Percentiles rank a stretch among this genome's conserved stretches.
These are phyloP conservation scores for Nitzschia palea DNA, from an alignment of 108 stramenopile species.

Conservation along the genomic window DNA sequence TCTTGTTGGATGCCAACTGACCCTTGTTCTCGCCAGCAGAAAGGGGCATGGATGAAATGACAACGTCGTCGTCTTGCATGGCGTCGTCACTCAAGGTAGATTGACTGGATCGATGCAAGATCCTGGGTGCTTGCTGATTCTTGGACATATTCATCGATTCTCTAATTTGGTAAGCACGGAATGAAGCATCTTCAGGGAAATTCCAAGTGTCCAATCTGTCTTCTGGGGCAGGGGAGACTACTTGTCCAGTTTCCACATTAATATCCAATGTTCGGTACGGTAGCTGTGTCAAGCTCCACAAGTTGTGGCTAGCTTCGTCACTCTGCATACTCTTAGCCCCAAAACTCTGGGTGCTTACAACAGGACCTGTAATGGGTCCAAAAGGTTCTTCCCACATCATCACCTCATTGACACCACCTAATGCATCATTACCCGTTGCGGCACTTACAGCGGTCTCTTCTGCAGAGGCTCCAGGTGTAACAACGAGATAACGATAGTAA, in stretches of 20 bases:
- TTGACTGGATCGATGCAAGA: constrained; percentile 4
- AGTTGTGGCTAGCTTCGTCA: constrained; percentile 12
- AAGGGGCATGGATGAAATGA: constrained; percentile 5
- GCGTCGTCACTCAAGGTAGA: constrained; percentile 19
- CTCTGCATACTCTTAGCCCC: constrained; percentile 8
- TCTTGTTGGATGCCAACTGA: constrained; percentile 13
- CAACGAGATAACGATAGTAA: constrained; percentile 85
- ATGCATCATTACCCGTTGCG: constrained; percentile 40
- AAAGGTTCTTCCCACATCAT: constrained; percentile 86
- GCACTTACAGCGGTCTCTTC: constrained; percentile 18
- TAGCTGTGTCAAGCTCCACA: constrained; percentile 35
- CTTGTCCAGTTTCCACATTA: constrained; percentile 33
- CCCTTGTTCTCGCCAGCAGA: neutral
- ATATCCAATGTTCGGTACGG: constrained; percentile 77
- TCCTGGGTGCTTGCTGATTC: neutral
- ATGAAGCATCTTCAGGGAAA: constrained; percentile 60
- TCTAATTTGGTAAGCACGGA: constrained; percentile 58
- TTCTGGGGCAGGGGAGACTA: constrained; percentile 23
- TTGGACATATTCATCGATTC: constrained; percentile 31
- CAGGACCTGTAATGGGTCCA: constrained; percentile 14
- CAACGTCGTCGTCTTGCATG: constrained; percentile 43
- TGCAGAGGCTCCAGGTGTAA: constrained; percentile 68
- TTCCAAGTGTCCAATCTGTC: constrained; percentile 79
- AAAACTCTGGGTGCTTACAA: constrained; percentile 3
- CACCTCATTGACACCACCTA: constrained; percentile 39